Evolutionary conservation across 2,329 filamentous ascomycete species (phyloP).

Genomic region (Aspergillus sp.): DNA sequence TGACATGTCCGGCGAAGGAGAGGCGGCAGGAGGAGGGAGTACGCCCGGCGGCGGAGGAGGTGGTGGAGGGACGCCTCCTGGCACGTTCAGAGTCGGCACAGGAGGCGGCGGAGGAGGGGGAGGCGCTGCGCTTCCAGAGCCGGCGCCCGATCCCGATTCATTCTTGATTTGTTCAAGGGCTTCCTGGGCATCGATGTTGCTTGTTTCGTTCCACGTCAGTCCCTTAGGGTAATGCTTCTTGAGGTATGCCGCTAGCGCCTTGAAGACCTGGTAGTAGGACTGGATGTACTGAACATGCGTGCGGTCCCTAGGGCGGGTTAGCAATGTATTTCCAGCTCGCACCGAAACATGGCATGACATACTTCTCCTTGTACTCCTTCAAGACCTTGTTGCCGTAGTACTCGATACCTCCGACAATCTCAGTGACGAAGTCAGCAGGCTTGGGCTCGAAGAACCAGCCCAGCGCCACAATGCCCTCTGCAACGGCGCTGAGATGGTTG

Average conservation of each 20-base stretch:
- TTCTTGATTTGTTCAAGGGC: constrained; percentile 58
- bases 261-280: constrained; percentile 88
- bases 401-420: constrained; percentile 78
- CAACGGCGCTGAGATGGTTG: constrained; percentile 80
- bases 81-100: constrained; percentile 45
- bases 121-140: constrained; percentile 37
- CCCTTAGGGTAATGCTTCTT: constrained; percentile 79
- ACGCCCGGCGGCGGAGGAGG: constrained; percentile 62
- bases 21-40: constrained; percentile 57
- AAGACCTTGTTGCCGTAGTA: constrained; percentile 94
- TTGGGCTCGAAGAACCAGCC: constrained; percentile 87
- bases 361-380: constrained; percentile 85
- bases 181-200: constrained; percentile 69
- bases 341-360: constrained; percentile 23
- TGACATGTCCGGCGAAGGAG: constrained; percentile 64
- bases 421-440: constrained; percentile 81
- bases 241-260: constrained; percentile 76
- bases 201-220: constrained; percentile 81
- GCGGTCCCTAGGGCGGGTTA: constrained; percentile 59
- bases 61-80: constrained; percentile 60
- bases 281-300: constrained; percentile 86
- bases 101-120: constrained; percentile 54
- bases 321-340: constrained; percentile 1
- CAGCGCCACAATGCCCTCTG: constrained; percentile 84
- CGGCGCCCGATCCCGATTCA: constrained; percentile 33